Evolutionary conservation across 441 rosid species (phyloP).

Genomic region (Caryocar brasiliense): DNA sequence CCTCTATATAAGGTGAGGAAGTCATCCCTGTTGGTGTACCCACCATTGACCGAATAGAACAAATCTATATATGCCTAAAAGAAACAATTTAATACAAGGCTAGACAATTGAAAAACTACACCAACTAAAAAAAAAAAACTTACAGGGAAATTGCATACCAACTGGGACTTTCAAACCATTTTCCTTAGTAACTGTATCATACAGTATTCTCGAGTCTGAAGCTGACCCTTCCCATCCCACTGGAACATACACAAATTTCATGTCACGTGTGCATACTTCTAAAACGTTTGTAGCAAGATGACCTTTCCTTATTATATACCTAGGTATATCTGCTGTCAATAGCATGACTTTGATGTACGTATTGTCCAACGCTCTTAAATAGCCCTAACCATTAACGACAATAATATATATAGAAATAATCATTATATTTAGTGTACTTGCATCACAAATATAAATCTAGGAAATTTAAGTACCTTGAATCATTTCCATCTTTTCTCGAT

Average conservation of each 20-base stretch:
- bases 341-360: neutral
- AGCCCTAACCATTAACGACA: neutral
- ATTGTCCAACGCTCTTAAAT: slow-evolving; percentile 11
- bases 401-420: neutral
- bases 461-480: neutral
- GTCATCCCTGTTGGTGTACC: slow-evolving; percentile 7
- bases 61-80: too few species aligned
- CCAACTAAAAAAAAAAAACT: neutral
- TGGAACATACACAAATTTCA: neutral
- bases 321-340: neutral
- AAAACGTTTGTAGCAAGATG: slow-evolving; percentile 1
- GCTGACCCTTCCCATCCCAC: slow-evolving; percentile 8
- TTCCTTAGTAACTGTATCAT: neutral
- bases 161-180: neutral
- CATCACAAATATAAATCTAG: neutral
- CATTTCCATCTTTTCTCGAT: slow-evolving; percentile 2
- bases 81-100: slow-evolving; percentile 6
- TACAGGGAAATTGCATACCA: neutral
- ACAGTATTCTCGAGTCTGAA: neutral
- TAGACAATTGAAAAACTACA: neutral
- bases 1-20: slow-evolving; percentile 10
- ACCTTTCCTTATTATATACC: neutral
- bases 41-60: neutral
- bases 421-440: neutral
- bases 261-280: neutral